Evolutionary conservation across 441 rosid species (phyloP).

Genomic region (Breynia disticha): DNA sequence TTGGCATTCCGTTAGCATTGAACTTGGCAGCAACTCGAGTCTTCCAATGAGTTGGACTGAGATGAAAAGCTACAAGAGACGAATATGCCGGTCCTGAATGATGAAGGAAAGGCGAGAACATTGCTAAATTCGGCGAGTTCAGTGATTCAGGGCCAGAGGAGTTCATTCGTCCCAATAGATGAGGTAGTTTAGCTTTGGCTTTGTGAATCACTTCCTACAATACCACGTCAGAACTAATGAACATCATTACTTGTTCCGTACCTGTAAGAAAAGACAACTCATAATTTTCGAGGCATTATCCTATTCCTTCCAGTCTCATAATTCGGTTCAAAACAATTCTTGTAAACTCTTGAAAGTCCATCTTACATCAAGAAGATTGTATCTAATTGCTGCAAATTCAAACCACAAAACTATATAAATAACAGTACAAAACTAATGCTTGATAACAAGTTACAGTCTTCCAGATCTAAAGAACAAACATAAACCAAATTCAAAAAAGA

Average conservation of each 20-base stretch:
- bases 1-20: no score
- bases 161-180: constrained; percentile 15
- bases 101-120: constrained; percentile 19
- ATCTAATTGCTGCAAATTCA: not conserved
- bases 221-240: constrained; percentile 38
- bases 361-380: constrained; percentile 11
- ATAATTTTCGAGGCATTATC: constrained; percentile 44
- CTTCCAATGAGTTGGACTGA: constrained; percentile 26
- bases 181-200: constrained; percentile 39
- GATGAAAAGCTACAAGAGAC: constrained; percentile 21
- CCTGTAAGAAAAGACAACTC: constrained; percentile 39
- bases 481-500: no score
- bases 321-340: constrained; percentile 38
- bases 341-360: constrained; percentile 45
- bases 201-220: constrained; percentile 36
- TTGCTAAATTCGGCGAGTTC: constrained; percentile 22
- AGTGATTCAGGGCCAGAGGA: not conserved
- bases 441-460: no score
- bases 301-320: constrained; percentile 43
- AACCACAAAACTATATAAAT: no score
- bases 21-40: constrained; percentile 10
- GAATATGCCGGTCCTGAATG: constrained; percentile 16
- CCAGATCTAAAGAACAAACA: no score
- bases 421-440: no score
- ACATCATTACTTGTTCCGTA: constrained; percentile 41